Base-by-base conservation (phyloP, 2,329 filamentous ascomycete species). In the Trichoderma asperellum region DNA sequence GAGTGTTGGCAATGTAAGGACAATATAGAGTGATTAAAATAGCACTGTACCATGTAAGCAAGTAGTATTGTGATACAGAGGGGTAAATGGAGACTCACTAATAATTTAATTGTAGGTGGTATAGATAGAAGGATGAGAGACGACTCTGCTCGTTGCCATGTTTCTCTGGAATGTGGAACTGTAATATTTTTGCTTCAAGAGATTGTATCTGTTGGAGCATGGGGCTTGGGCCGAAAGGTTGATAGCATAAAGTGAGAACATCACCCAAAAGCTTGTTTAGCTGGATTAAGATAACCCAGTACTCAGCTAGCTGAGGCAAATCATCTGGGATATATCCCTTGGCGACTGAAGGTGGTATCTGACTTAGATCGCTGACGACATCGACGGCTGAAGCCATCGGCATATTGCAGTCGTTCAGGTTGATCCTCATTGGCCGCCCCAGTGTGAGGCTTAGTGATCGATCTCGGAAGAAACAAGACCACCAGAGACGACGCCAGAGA, bases 401-500 rank as follows among this genome's bases (percentile, higher is more conserved):
- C 5, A 56, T 61, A 29, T 67, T 57, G 55, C 64, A 67, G 55
- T 67, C 55, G 21, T 60, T 34, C 5, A 49, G 29, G 18, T 67
- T 43, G 14, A 67, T 67, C 11, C 64, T 29, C 11, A 67, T 4
- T 6, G 64, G 64, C 5, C 64, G 57, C 2, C 64, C 55, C 32
- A 59, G 53, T 7, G 64, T 57, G 34, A 67, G 32, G 21, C 52
- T 47, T 32, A 67, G 27, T 6, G 49, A 67, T 18, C 64, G 52
- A n/a, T 67, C 64, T 10, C 64, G 35, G 35, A 67, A 58, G 40
- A 67, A 58, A n/a, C 64, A 67, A 32, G 16, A 49, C 64, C 64
- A 67, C 64, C 64, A 67, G 24, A 67, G 53, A 49, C 64, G 64
- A 14, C 64, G 52, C 62, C 62, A 65, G 6, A 65, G 53, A 29